Base-by-base conservation (phyloP, 768 basidiomycete genomes). In the Russula sp. region DNA sequence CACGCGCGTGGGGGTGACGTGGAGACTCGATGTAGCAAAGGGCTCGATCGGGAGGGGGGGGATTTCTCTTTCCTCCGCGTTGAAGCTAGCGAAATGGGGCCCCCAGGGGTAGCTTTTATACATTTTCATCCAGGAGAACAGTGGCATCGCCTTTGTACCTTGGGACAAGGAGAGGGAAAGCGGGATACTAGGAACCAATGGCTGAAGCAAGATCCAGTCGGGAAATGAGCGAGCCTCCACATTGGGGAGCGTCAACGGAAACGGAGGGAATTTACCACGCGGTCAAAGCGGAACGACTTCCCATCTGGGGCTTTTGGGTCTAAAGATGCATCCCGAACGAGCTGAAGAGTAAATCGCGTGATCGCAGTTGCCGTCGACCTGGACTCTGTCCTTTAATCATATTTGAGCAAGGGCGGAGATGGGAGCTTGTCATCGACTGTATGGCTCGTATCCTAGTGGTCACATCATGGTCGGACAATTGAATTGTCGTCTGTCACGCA, bases 1-100 rank as follows among this genome's bases (percentile, higher is more conserved):
- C 64, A 55, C 55, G 46, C 59, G 32, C 30, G 54, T 52, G 50
- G 9, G 54, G 49, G 55, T 61, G 61, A 61, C 59, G 64, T 65
- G 64, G 64, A 61, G 5, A 26, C 32, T 54, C 34, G 61, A n/a
- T 64, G 52, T 24, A 22, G 34, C n/a, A 30, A 65, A 51, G 59
- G 48, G 58, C 14, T 53, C 22, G 34, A 56, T 56, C 53, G 48
- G 34, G 59, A 40, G 20, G 22, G 5, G 30, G 30, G 5, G 36
- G 36, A 13, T 32, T 2, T 38, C 22, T 24, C 32, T 1, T 28
- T 32, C 40, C 26, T 30, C 44, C 13, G 2, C 30, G 26, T 28
- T 26, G 10, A n/a, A 24, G 10, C 46, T 42, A 22, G 26, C 32
- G 20, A 18, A 18, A 8, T 3, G 11, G 14, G 6, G 6, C 14